Percentiles rank a stretch among this genome's conserved stretches.
These are phyloP conservation scores for Hirschioporus abietinus DNA, from an alignment of 768 basidiomycete genomes.

Conservation along the genomic window DNA sequence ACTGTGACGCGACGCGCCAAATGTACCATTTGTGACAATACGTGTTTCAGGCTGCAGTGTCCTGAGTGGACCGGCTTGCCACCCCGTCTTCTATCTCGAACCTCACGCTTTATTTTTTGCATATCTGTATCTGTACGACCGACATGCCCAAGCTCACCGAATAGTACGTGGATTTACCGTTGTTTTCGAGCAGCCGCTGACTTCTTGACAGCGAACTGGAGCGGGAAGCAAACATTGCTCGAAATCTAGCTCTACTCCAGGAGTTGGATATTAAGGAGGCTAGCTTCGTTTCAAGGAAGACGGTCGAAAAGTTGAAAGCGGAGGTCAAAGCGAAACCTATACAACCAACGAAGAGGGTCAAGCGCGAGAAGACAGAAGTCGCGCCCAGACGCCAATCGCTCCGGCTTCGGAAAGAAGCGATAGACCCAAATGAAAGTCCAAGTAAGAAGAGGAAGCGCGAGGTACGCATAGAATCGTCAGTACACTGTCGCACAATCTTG, in stretches of 20 bases:
- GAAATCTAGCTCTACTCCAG: slow-evolving; percentile 70
- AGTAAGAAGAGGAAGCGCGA: slow-evolving; percentile 61
- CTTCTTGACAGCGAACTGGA: slow-evolving; percentile 49
- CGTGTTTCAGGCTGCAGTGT: neutral
- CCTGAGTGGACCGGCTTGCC: neutral
- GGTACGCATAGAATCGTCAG: slow-evolving; percentile 30
- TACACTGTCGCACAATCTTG: neutral
- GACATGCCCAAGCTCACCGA: neutral
- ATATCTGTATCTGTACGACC: neutral
- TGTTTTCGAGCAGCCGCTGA: neutral
- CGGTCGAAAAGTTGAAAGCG: slow-evolving; percentile 23
- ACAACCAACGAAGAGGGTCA: slow-evolving; percentile 49
- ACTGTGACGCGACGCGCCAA: neutral
- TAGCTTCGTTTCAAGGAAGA: slow-evolving; percentile 33
- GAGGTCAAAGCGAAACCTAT: slow-evolving; percentile 59
- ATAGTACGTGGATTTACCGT: neutral
- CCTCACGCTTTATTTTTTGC: neutral
- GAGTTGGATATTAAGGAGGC: slow-evolving; percentile 63
- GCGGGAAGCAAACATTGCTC: slow-evolving; percentile 76
- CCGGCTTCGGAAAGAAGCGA: slow-evolving; percentile 44
- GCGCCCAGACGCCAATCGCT: slow-evolving; percentile 63
- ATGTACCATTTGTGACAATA: neutral
- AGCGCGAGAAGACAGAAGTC: slow-evolving; percentile 39
- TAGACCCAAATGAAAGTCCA: slow-evolving; percentile 62
- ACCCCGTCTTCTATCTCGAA: neutral